Conservation (phyloP, 2,329 filamentous ascomycete genomes). For the Aschersonia sp. region DNA sequence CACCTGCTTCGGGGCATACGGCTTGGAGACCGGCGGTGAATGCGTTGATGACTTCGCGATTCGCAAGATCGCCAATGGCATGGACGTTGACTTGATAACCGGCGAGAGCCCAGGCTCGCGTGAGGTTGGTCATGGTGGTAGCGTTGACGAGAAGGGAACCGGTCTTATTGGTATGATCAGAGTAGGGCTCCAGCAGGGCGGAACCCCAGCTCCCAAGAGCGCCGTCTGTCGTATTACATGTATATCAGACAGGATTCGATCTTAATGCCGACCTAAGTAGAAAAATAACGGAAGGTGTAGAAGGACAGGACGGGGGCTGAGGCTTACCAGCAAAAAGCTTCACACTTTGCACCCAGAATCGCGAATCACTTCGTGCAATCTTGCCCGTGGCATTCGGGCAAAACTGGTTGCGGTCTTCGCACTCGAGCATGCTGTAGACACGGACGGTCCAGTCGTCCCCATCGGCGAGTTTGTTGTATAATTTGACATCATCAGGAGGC, state of each 20-base stretch:
- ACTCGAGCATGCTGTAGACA: conserved; percentile 57
- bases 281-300: too few species aligned
- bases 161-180: conserved; percentile 43
- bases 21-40: conserved; percentile 40
- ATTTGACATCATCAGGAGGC: conserved; percentile 33
- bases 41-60: conserved; percentile 48
- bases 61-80: conserved; percentile 56
- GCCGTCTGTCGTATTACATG: conserved; percentile 33
- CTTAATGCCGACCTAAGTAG: too few species aligned
- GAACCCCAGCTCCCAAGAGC: conserved; percentile 59
- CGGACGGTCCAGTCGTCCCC: conserved; percentile 41
- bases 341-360: conserved; percentile 44
- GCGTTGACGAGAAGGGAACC: conserved; percentile 54
- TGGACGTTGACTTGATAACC: conserved; percentile 60
- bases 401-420: conserved; percentile 46
- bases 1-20: conserved; percentile 27
- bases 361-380: conserved; percentile 28
- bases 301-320: background rate
- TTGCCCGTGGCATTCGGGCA: conserved; percentile 33
- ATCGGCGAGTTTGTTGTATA: conserved; percentile 37
- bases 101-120: conserved; percentile 40
- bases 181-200: conserved; percentile 56
- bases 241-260: too few species aligned
- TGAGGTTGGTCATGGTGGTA: conserved; percentile 37
- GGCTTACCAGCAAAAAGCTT: conserved; percentile 52